Evolutionary conservation across 2,329 filamentous ascomycete genomes (phyloP), one percentile per base, ranked within the genome.

Genomic region (Sporothrix variecibatus): DNA sequence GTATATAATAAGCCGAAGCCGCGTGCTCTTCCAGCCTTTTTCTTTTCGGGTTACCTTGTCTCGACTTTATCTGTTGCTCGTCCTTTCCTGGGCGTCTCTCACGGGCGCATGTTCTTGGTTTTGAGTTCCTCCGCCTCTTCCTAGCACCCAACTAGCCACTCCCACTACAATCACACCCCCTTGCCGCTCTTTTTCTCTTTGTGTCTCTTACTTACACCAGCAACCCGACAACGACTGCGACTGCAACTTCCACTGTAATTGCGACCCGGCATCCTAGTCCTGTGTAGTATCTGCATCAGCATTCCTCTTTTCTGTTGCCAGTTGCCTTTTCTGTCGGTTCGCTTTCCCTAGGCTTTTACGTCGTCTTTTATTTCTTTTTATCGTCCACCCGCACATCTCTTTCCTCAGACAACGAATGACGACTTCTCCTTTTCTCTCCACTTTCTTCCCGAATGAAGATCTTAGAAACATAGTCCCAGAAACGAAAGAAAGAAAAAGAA

Each of bases 161-260:
- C 53, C 49, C 12, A 51, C 68, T 58, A 72, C 58, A 72, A 67
- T 28, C 26, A 31, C 71, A n/a, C 34, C 69, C 53, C 23, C 12
- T 67, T 67, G 62, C 40, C 38, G 38, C 23, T 67, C 62, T 20
- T 67, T 65, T 40, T 28, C 38, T 43, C n/a, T 67, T 46, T 46
- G 23, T 46, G 38, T 67, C 62, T 67, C 62, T 65, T 67, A 17
- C 9, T 15, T 20, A 34, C 62, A 28, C 62, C 23, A 23, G 38
- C 62, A 46, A 46, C 11, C 62, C 38, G 15, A 60, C 34, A 20
- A 46, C 38, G 38, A 65, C 38, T 15, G 6, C 51, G 51, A 26
- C 60, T 43, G 2, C 38, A n/a, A 15, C 31, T 23, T 3, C 51
- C 15, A 26, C 60, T 46, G 2, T 23, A n/a, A 20, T 17, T 49